Conservation (phyloP, 768 basidiomycete species). For the Lepiota venenata region DNA sequence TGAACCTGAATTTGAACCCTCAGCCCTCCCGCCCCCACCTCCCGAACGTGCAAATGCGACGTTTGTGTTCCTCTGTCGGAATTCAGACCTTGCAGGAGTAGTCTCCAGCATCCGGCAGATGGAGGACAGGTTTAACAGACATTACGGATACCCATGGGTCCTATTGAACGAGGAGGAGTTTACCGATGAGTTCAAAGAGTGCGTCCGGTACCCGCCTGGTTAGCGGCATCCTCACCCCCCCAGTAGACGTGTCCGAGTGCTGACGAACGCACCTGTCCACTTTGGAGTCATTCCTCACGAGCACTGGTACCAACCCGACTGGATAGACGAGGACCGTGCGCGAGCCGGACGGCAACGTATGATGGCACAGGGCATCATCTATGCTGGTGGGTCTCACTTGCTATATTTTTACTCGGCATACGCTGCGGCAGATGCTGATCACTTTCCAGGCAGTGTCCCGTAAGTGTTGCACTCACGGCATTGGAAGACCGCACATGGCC, state of each 20-base stretch:
- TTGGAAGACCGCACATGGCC: not conserved
- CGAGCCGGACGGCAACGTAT: constrained; percentile 56
- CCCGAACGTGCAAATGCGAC: constrained; percentile 62
- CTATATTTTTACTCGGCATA: constrained; percentile 1
- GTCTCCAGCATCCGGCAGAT: constrained; percentile 58
- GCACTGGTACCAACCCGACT: constrained; percentile 81
- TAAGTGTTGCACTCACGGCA: constrained; percentile 32
- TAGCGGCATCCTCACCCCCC: not conserved
- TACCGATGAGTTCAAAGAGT: constrained; percentile 69
- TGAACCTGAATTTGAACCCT: not conserved
- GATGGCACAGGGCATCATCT: constrained; percentile 59
- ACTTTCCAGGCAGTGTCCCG: constrained; percentile 63
- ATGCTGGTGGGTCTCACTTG: constrained; percentile 41
- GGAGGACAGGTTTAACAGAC: constrained; percentile 84
- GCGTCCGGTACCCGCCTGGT: constrained; percentile 10
- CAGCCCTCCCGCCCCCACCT: not conserved
- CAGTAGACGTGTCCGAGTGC: constrained; percentile 43
- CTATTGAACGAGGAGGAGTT: constrained; percentile 83
- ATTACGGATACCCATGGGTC: constrained; percentile 76
- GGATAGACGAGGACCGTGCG: constrained; percentile 74
- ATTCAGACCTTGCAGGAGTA: constrained; percentile 49
- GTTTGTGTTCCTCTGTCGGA: constrained; percentile 70
- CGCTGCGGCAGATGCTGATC: constrained; percentile 8
- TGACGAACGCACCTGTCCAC: constrained; percentile 56
- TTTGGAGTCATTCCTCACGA: constrained; percentile 72